Evolutionary conservation across 176 grass and related monocot genomes (phyloP).

Genomic region (Oryza meridionalis): DNA sequence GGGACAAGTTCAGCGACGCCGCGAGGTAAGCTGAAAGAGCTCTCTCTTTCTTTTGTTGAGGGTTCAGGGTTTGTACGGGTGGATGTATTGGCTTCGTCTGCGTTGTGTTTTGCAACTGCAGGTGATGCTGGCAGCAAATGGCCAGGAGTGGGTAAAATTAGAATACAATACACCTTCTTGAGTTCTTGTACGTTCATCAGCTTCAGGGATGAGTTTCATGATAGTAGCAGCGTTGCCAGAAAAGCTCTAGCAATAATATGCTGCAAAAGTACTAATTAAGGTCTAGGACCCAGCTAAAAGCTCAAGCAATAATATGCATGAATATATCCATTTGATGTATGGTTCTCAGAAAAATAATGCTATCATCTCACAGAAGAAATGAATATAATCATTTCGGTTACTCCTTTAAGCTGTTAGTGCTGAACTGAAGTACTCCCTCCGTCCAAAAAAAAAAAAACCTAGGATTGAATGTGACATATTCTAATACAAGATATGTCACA

Average conservation of each 20-base stretch:
- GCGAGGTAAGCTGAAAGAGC: slow-evolving; percentile 28
- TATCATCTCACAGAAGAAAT: background rate
- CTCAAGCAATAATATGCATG: background rate
- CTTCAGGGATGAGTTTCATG: background rate
- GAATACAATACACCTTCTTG: background rate
- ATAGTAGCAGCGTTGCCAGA: too few relatives aligned
- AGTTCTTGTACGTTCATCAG: background rate
- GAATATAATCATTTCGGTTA: background rate
- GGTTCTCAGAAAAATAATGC: background rate
- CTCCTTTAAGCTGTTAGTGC: background rate
- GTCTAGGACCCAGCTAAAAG: background rate
- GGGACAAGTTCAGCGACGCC: slow-evolving; percentile 7
- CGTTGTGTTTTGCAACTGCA: slow-evolving; percentile 27
- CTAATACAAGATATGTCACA: too few relatives aligned
- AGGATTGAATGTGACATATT: too few relatives aligned
- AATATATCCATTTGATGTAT: background rate
- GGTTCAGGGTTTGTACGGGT: slow-evolving; percentile 4
- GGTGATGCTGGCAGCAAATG: slow-evolving; percentile 16
- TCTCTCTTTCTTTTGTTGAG: background rate
- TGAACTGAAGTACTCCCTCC: too few relatives aligned
- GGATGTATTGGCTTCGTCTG: slow-evolving; percentile 11
- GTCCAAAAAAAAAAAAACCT: too few relatives aligned
- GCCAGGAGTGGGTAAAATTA: too few relatives aligned
- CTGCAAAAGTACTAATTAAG: background rate
- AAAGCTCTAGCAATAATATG: too few relatives aligned